Conservation (phyloP, 2,329 filamentous ascomycete genomes). For the Penicillium crustosum region DNA sequence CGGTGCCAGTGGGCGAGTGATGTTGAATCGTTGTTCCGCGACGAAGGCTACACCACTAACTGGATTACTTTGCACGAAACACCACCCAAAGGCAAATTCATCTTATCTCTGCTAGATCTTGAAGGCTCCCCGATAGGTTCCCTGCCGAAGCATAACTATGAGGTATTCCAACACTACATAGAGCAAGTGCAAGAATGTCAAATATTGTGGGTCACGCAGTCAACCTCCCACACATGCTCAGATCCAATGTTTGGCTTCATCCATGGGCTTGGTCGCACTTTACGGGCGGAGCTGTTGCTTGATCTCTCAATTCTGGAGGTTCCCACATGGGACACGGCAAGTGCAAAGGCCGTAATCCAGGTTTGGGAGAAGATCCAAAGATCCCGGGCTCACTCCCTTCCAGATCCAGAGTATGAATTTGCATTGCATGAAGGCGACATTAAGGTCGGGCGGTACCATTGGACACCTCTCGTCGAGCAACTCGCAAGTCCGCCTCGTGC, state of each 20-base stretch:
- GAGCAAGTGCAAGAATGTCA: conserved; percentile 1
- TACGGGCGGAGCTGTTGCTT: conserved; percentile 10
- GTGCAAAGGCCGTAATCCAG: background rate
- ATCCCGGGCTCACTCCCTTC: background rate
- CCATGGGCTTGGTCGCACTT: conserved; percentile 14
- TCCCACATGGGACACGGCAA: background rate
- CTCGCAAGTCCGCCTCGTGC: background rate
- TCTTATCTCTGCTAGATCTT: background rate
- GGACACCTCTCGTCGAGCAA: conserved; percentile 8
- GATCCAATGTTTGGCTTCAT: conserved; percentile 13
- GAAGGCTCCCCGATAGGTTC: background rate
- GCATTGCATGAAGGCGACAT: conserved; percentile 3
- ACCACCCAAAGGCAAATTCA: background rate
- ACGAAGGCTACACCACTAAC: background rate
- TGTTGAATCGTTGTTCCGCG: background rate
- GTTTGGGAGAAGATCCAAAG: conserved; percentile 9
- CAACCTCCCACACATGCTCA: conserved; percentile 2
- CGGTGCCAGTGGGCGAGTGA: background rate
- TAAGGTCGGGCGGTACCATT: conserved; percentile 15
- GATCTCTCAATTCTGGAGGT: conserved; percentile 15
- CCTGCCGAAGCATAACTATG: background rate
- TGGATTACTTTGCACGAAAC: background rate
- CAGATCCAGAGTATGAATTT: conserved; percentile 13
- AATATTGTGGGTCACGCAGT: conserved; percentile 13
- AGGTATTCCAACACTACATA: background rate